Base-by-base conservation (phyloP, 2,329 filamentous ascomycete species). In the Fusarium continuum region DNA sequence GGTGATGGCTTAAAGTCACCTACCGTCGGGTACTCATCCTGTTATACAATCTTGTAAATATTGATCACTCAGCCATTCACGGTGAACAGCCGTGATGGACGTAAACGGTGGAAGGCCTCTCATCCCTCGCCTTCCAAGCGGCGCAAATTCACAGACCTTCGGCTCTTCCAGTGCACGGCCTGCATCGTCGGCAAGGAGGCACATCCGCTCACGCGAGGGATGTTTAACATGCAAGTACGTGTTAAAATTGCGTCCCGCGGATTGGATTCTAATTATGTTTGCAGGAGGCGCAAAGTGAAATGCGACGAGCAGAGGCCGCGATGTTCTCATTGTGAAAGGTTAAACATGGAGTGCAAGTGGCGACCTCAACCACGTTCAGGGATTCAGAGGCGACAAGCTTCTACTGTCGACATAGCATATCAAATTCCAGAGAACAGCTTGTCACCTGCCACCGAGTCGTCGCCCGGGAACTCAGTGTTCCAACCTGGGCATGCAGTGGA, bases 291-390 rank as follows among this genome's bases (percentile, higher is more conserved):
- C 38, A 83, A 83, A 66, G 82, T 83, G 41, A 77, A 80, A 53
- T 84, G 81, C 57, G 81, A 84, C 54, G 82, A 85, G 70, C 76
- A 79, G 53, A 74, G 79, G 19, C 82, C 82, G 10, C 72, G 79
- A 36, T 84, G 82, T 62, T 80, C 76, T 34, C 82, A 83, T 65
- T 84, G 82, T 69, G 80, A 82, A 65, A 76, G 82, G 28, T 72
- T 84, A 11, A 83, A 83, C 58, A 73, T 84, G 41, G 78, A 83
- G 52, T 84, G 82, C 72, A 80, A 78, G 57, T 84, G 82, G 82
- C 76, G 76, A 32, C 70, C 76, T 26, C 67, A 77, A 58, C 68
- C 73, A 43, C 61, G 71, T 29, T 61, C 68, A 50, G 56, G 68
- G 34, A 49, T 51, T 41, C 63, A 66, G 31, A 59, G 61, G 25